These are phyloP conservation scores for Cucumis cinereus DNA, from an alignment of 306 rosid species.

Conservation along the genomic window DNA sequence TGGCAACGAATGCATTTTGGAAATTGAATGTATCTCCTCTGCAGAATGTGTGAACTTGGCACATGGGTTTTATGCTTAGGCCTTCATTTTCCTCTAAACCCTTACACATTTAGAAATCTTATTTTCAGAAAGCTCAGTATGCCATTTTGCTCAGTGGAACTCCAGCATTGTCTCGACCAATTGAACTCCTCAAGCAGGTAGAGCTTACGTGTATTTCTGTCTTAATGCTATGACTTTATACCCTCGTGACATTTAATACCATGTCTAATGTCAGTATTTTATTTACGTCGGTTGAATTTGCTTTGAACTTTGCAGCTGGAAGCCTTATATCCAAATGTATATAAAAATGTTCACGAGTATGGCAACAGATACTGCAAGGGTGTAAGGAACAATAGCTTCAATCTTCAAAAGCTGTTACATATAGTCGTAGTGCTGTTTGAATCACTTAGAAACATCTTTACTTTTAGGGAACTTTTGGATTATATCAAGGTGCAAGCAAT, in stretches of 20 bases:
- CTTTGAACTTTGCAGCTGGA: conserved; percentile 48
- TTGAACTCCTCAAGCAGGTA: conserved; percentile 90
- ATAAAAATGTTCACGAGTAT: conserved; percentile 76
- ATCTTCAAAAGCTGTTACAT: neutral
- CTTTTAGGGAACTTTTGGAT: conserved; percentile 66
- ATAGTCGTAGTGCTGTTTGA: neutral
- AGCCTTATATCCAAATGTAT: conserved; percentile 87
- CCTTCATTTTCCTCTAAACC: neutral
- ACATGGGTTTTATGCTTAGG: neutral
- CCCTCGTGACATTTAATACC: neutral
- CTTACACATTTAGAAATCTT: neutral
- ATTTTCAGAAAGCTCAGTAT: conserved; percentile 71
- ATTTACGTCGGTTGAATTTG: conserved; percentile 17
- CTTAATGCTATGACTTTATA: too few species aligned
- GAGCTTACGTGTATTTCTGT: neutral
- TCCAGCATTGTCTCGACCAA: conserved; percentile 95
- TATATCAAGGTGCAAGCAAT: conserved; percentile 96
- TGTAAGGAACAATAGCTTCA: conserved; percentile 46
- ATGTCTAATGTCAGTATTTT: conserved; percentile 7
- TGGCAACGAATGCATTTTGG: neutral
- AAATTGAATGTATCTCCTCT: neutral
- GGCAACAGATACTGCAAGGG: conserved; percentile 96
- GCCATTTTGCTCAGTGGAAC: conserved; percentile 93
- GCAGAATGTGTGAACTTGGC: neutral
- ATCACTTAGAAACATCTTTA: conserved; percentile 2